These are phyloP conservation scores for Thelonectria rubi DNA, from an alignment of 2,329 filamentous ascomycete genomes.

Conservation along the genomic window DNA sequence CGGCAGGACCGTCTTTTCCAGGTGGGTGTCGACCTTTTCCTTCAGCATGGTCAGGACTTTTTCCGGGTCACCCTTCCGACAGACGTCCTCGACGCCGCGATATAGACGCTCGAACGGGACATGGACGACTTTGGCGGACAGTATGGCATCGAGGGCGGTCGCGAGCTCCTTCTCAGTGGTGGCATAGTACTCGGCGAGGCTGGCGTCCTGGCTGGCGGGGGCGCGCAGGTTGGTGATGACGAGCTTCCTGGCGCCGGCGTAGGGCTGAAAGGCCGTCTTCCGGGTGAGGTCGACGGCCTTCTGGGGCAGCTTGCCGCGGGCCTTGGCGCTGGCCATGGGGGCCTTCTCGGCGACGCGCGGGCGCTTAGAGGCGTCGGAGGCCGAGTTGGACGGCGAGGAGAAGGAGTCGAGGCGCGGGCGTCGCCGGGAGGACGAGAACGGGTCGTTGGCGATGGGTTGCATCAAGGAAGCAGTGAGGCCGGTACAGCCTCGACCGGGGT, in stretches of 20 bases:
- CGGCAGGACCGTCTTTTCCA: constrained; percentile 68
- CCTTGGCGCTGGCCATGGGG: constrained; percentile 49
- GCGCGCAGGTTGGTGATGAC: constrained; percentile 91
- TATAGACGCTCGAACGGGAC: constrained; percentile 90
- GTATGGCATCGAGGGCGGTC: constrained; percentile 76
- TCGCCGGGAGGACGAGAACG: constrained; percentile 49
- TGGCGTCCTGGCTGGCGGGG: constrained; percentile 62
- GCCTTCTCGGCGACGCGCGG: constrained; percentile 42
- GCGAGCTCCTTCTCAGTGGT: constrained; percentile 79
- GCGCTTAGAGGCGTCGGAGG: constrained; percentile 44
- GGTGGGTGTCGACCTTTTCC: constrained; percentile 71
- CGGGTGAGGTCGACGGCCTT: constrained; percentile 47
- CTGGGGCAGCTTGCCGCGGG: constrained; percentile 53
- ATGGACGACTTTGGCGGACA: constrained; percentile 69
- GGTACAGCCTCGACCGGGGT: constrained; percentile 39
- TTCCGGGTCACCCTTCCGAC: constrained; percentile 77
- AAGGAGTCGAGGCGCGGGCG: constrained; percentile 50
- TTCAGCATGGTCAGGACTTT: constrained; percentile 74
- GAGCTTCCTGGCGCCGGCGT: constrained; percentile 82
- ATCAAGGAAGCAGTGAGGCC: constrained; percentile 43
- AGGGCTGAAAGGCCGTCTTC: constrained; percentile 69
- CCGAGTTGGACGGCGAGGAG: constrained; percentile 45
- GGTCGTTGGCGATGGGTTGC: constrained; percentile 45
- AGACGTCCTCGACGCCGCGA: constrained; percentile 89
- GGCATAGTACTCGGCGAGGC: constrained; percentile 80